A percentile compares a stretch with the other conserved stretches of the same genome.
Conservation (phyloP, 352 stramenopile species). For the Blastocystis sp. region DNA sequence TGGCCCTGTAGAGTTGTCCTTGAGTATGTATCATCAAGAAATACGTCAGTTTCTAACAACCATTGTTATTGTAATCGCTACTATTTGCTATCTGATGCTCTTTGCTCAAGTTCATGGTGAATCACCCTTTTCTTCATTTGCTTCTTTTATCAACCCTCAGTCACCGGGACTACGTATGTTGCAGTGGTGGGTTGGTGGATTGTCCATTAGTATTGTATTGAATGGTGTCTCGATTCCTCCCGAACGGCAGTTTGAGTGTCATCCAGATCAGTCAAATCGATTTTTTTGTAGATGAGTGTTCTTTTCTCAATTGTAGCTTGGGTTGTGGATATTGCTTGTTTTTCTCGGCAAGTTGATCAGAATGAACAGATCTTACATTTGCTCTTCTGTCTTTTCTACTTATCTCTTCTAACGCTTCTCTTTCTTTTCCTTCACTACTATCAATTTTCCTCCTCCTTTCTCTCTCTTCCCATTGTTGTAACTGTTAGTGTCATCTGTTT, state of each 20-base stretch:
- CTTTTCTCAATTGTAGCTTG: not conserved
- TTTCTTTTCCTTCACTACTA: conserved; percentile 15
- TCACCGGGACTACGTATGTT: not conserved
- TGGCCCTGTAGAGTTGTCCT: too few relatives aligned
- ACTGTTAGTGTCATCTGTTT: not conserved
- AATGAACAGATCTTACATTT: not conserved
- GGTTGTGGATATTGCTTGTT: not conserved
- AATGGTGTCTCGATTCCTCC: not conserved
- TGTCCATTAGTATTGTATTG: not conserved
- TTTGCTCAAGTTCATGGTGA: not conserved
- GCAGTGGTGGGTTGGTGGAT: not conserved
- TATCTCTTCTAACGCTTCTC: not conserved
- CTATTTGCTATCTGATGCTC: not conserved
- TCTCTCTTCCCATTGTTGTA: not conserved
- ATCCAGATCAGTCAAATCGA: not conserved
- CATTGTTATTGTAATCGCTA: not conserved
- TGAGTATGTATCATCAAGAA: not conserved
- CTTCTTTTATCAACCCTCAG: not conserved
- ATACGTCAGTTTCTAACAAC: not conserved
- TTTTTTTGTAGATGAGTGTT: conserved; percentile 16
- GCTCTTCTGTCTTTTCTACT: not conserved
- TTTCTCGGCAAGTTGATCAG: not conserved
- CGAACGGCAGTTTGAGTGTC: not conserved
- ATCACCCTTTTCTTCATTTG: conserved; percentile 26
- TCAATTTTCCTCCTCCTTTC: not conserved